These are phyloP conservation scores for Lachancea waltii DNA, from an alignment of 805 yeast species.

Conservation along the genomic window DNA sequence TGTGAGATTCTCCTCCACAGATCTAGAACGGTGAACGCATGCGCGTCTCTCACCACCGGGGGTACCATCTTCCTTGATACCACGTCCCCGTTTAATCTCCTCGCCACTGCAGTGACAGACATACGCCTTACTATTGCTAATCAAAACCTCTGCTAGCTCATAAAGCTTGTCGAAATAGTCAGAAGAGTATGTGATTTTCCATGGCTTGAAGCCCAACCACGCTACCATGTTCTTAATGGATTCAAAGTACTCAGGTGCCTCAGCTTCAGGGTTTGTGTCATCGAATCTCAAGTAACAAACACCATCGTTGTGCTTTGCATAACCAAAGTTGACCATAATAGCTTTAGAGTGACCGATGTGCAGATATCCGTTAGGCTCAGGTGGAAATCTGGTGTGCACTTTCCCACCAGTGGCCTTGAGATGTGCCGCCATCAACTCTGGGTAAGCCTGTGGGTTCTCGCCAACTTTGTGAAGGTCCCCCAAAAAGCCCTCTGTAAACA, in stretches of 20 bases:
- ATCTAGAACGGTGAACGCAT: conserved; percentile 66
- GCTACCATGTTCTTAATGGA: conserved; percentile 77
- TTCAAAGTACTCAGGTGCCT: conserved; percentile 83
- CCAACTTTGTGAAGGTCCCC: conserved; percentile 95
- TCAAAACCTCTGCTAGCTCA: conserved; percentile 78
- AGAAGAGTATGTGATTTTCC: conserved; percentile 91
- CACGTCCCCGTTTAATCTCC: conserved; percentile 84
- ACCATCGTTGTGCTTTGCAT: conserved; percentile 80
- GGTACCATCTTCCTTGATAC: conserved; percentile 84
- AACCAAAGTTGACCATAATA: conserved; percentile 97
- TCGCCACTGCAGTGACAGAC: conserved; percentile 93
- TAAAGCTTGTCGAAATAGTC: conserved; percentile 91
- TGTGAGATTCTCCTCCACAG: conserved; percentile 64
- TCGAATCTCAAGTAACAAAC: conserved; percentile 89
- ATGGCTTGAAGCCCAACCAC: conserved; percentile 94
- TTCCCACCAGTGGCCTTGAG: conserved; percentile 69
- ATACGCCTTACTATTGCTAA: conserved; percentile 67
- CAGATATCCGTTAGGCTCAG: conserved; percentile 98
- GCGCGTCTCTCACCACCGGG: conserved; percentile 89
- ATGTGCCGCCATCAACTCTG: conserved; percentile 79
- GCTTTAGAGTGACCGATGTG: conserved; percentile 99
- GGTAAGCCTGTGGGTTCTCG: conserved; percentile 85
- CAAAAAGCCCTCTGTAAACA: conserved; percentile 92
- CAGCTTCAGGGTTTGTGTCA: conserved; percentile 98
- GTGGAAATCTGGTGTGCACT: conserved; percentile 90